Conservation (phyloP, 2,329 filamentous ascomycete species). For the Penicillium concentricum region DNA sequence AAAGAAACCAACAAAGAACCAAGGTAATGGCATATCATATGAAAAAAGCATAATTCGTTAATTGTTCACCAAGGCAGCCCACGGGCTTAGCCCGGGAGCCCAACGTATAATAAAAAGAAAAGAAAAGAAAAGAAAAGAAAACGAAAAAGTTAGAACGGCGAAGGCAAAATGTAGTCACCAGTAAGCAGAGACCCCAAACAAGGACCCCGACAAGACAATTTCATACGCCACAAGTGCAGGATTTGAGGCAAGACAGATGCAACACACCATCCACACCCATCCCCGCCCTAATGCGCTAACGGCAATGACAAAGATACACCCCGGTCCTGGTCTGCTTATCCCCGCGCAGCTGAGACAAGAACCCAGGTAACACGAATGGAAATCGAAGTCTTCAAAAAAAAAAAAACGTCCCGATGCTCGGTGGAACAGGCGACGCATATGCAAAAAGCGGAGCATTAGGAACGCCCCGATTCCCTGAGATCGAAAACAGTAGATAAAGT, state of each 20-base stretch:
- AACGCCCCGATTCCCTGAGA: not conserved
- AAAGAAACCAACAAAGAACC: not conserved
- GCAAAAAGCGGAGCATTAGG: slow-evolving; percentile 7
- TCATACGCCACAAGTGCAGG: slow-evolving; percentile 15
- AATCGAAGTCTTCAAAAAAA: slow-evolving; percentile 4
- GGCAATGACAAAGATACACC: slow-evolving; percentile 8
- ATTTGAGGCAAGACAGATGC: slow-evolving; percentile 1
- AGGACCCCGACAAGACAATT: not conserved
- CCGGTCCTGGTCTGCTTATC: not conserved
- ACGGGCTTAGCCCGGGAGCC: not conserved
- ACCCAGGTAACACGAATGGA: slow-evolving; percentile 12
- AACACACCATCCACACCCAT: slow-evolving; percentile 6
- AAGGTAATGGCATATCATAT: not conserved
- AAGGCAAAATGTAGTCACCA: not conserved
- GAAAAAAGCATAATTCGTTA: slow-evolving; percentile 1
- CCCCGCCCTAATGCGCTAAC: slow-evolving; percentile 11
- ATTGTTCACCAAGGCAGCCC: not conserved
- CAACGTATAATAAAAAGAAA: not conserved
- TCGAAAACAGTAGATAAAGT: not conserved
- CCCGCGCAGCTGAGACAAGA: not conserved
- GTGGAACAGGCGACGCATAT: slow-evolving; percentile 1
- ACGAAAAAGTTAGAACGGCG: not conserved
- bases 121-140: not conserved
- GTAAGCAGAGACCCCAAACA: not conserved
- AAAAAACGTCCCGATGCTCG: slow-evolving; percentile 15